Conservation (phyloP, 2,329 filamentous ascomycete species). For the Fusarium brevicatenulatum region DNA sequence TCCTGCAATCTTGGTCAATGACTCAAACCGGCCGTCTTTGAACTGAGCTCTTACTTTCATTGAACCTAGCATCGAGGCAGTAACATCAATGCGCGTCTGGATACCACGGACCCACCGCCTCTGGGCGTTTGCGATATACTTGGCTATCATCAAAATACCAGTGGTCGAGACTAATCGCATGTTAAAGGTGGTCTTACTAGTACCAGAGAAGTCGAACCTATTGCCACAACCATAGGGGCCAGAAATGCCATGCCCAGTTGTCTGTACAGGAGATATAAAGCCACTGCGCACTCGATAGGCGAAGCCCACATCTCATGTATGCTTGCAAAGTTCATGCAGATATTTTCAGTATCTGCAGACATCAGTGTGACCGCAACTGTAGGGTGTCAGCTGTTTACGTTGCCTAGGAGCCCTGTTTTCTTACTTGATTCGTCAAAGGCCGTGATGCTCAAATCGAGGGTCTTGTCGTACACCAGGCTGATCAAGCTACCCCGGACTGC, state of each 20-base stretch:
- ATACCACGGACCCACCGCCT: constrained; percentile 23
- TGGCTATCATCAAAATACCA: constrained; percentile 11
- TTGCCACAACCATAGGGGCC: constrained; percentile 4
- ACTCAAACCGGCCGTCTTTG: accelerated
- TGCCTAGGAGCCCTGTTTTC: accelerated
- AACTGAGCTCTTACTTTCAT: constrained; percentile 9
- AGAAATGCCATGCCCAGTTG: constrained; percentile 17
- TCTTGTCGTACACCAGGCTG: constrained; percentile 12
- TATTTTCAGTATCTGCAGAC: constrained; percentile 21
- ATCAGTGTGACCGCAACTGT: constrained; percentile 17
- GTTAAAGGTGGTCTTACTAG: neutral
- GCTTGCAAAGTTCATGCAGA: constrained; percentile 9
- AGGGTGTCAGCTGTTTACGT: neutral
- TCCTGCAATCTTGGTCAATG: neutral
- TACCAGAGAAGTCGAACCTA: neutral
- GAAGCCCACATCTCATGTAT: constrained; percentile 25
- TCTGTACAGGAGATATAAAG: constrained; percentile 12
- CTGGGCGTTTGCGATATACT: constrained; percentile 18
- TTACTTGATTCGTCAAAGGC: constrained; percentile 20
- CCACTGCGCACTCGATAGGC: constrained; percentile 13
- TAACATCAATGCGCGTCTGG: constrained; percentile 22
- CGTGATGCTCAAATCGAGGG: constrained; percentile 14
- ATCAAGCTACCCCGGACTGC: constrained; percentile 9
- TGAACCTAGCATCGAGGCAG: constrained; percentile 17
- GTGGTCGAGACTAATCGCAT: neutral